Conservation (phyloP, 768 basidiomycete species). For the Crassisporium funariophilum region DNA sequence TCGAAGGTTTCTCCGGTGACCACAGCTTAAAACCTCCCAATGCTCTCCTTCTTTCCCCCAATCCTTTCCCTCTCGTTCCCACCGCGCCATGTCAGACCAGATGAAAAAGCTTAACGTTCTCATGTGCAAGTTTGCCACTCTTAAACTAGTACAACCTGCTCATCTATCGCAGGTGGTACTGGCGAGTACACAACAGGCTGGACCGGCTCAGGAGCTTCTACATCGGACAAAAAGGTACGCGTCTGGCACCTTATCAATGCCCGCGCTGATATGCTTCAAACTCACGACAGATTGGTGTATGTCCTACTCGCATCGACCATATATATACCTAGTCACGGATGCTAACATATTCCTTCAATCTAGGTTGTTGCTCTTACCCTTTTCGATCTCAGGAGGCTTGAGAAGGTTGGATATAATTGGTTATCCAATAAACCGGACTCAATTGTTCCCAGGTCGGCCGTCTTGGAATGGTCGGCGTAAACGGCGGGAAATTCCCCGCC, state of each 20-base stretch:
- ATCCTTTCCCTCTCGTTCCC: constrained; percentile 8
- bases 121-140: constrained; percentile 61
- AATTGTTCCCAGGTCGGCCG: constrained; percentile 53
- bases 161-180: constrained; percentile 27
- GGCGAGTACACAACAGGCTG: constrained; percentile 96
- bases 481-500: constrained; percentile 84
- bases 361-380: constrained; percentile 89
- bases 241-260: not conserved
- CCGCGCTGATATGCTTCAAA: not conserved
- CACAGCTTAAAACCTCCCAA: constrained; percentile 7
- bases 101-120: constrained; percentile 63
- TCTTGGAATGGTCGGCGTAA: constrained; percentile 88
- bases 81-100: constrained; percentile 17
- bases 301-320: constrained; percentile 23
- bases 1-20: constrained; percentile 3
- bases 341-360: constrained; percentile 1
- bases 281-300: constrained; percentile 62
- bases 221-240: constrained; percentile 89
- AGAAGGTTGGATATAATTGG: constrained; percentile 52
- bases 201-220: constrained; percentile 90
- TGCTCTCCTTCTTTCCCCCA: constrained; percentile 6
- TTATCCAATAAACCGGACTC: constrained; percentile 12
- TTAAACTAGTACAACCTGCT: not conserved
- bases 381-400: constrained; percentile 84
- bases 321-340: too few species aligned